Evolutionary conservation across 352 stramenopile genomes (phyloP).

Genomic region (Elongisporangium prolatum): DNA sequence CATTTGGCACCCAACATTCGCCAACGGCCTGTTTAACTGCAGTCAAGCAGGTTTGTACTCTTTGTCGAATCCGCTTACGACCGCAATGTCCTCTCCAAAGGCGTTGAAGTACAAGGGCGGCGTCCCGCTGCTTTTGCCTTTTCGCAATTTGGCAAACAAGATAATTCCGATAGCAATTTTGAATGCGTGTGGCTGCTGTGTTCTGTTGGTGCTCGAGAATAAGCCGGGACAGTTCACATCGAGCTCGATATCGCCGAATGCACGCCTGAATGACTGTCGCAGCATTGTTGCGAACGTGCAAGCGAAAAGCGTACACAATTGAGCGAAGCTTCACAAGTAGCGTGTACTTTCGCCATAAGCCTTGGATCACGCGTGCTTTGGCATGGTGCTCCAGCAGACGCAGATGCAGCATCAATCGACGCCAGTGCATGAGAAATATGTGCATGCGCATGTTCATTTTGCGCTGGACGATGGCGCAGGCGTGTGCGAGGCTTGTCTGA

Average conservation of each 20-base stretch:
- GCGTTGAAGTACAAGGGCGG: conserved; percentile 14
- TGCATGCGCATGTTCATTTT: conserved; percentile 15
- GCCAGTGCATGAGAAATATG: conserved; percentile 9
- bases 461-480: conserved; percentile 30
- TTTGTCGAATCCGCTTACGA: conserved; percentile 1
- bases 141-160: conserved; percentile 16
- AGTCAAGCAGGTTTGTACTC: conserved; percentile 4
- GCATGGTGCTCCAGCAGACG: conserved; percentile 15
- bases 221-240: conserved; percentile 8
- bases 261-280: conserved; percentile 19
- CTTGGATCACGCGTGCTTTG: conserved; percentile 16
- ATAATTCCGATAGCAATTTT: conserved; percentile 21
- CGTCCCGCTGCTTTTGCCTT: conserved; percentile 7
- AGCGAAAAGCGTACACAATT: conserved; percentile 15
- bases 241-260: conserved; percentile 15
- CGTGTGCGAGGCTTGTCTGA: conserved; percentile 28
- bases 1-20: conserved; percentile 4
- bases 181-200: conserved; percentile 15
- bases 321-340: conserved; percentile 14
- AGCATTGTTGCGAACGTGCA: conserved; percentile 12
- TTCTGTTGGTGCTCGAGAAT: conserved; percentile 7
- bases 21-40: conserved; percentile 4
- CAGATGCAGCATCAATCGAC: conserved; percentile 4
- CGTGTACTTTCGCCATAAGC: conserved; percentile 17
- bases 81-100: conserved; percentile 16